Evolutionary conservation across 495 filamentous ascomycete species (phyloP).

Genomic region (Penicillium ucsense): DNA sequence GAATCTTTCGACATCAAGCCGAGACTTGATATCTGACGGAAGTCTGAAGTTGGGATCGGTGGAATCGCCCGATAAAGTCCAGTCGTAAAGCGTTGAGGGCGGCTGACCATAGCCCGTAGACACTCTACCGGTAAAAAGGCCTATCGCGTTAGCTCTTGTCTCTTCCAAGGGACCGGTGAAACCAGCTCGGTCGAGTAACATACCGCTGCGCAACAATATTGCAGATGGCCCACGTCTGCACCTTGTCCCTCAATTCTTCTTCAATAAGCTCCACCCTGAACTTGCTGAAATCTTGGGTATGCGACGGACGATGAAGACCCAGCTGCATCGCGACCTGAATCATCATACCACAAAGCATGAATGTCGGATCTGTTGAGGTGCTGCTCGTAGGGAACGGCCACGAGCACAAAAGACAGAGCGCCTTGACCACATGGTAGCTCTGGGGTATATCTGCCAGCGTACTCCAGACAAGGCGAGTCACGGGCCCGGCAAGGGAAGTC

Average conservation of each 20-base stretch:
- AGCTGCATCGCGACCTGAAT: slow-evolving; percentile 88
- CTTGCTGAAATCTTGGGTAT: slow-evolving; percentile 83
- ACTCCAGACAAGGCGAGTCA: slow-evolving; percentile 70
- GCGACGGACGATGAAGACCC: slow-evolving; percentile 79
- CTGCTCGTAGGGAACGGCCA: slow-evolving; percentile 87
- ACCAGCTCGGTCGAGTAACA: background rate
- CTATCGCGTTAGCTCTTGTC: too few species aligned
- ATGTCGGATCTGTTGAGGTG: slow-evolving; percentile 78
- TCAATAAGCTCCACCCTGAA: slow-evolving; percentile 73
- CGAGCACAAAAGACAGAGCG: slow-evolving; percentile 76
- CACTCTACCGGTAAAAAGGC: slow-evolving; percentile 37
- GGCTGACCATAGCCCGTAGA: slow-evolving; percentile 89
- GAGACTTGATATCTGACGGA: slow-evolving; percentile 53
- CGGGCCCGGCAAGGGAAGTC: slow-evolving; percentile 57
- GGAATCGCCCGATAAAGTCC: slow-evolving; percentile 60
- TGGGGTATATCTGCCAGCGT: slow-evolving; percentile 75
- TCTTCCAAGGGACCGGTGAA: too few species aligned
- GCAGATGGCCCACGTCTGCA: slow-evolving; percentile 84
- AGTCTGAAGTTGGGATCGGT: slow-evolving; percentile 57
- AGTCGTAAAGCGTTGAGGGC: slow-evolving; percentile 79
- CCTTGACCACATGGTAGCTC: slow-evolving; percentile 85
- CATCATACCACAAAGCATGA: slow-evolving; percentile 85
- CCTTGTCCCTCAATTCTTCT: slow-evolving; percentile 75
- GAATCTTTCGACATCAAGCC: slow-evolving; percentile 73
- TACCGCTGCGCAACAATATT: slow-evolving; percentile 85